Evolutionary conservation across 2,329 filamentous ascomycete species (phyloP).

Genomic region (Laburnicola sp.): DNA sequence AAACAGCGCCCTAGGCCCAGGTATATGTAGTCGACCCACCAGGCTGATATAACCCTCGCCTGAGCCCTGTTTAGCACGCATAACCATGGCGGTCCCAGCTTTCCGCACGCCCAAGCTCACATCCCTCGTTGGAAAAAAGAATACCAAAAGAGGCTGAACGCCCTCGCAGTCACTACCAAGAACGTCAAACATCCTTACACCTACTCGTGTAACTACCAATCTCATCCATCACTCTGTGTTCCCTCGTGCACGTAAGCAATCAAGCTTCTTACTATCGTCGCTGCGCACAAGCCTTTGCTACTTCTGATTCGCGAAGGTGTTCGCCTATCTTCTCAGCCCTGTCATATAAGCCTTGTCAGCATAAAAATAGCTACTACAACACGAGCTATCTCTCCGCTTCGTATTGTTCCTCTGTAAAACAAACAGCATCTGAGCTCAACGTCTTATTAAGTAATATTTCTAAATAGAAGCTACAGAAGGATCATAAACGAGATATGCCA

Average conservation of each 20-base stretch:
- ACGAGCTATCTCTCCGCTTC: not conserved
- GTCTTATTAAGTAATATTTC: not conserved
- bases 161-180: slow-evolving; percentile 1
- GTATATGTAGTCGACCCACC: slow-evolving; percentile 2
- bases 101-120: slow-evolving; percentile 1
- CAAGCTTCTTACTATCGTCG: slow-evolving; percentile 8
- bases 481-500: not conserved
- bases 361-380: slow-evolving; percentile 15
- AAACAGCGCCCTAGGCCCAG: slow-evolving; percentile 1
- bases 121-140: too few species aligned
- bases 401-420: not conserved
- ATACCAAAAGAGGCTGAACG: not conserved
- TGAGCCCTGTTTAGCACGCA: not conserved
- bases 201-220: slow-evolving; percentile 7
- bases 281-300: slow-evolving; percentile 5
- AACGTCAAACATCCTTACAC: not conserved
- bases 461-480: not conserved
- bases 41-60: not conserved
- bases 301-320: slow-evolving; percentile 4
- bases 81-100: too few species aligned
- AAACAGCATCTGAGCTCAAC: not conserved
- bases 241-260: slow-evolving; percentile 19
- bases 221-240: not conserved
- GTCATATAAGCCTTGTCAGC: slow-evolving; percentile 18
- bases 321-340: slow-evolving; percentile 9